These are phyloP conservation scores for Scutellaria barbata DNA, from an alignment of 257 asterid species.

Conservation along the genomic window DNA sequence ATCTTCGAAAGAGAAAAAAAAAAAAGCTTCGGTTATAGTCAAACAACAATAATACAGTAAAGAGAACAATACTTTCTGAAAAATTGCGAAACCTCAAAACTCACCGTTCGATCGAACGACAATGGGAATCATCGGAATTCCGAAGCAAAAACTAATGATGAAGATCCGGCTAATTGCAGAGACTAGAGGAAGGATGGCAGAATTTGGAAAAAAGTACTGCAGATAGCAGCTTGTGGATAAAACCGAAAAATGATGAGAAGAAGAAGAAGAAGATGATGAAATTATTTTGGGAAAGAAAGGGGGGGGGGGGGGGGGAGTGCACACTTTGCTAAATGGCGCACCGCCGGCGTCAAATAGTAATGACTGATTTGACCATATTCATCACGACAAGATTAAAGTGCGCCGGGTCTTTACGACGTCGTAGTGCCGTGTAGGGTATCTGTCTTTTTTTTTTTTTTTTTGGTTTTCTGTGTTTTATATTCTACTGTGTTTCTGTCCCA, in stretches of 20 bases:
- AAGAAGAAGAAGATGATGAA: conserved; percentile 1
- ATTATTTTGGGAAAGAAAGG: conserved; percentile 30
- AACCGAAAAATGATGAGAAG: conserved; percentile 29
- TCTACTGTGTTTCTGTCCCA: too few species aligned
- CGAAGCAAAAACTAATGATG: conserved; percentile 13
- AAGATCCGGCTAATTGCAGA: conserved; percentile 24
- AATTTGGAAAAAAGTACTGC: conserved; percentile 1
- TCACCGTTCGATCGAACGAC: conserved; percentile 34
- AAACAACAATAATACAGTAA: conserved; percentile 26
- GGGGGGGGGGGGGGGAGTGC: conserved; percentile 40
- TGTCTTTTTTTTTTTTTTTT: too few species aligned
- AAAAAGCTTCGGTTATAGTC: neutral
- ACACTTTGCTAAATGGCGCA: conserved; percentile 45
- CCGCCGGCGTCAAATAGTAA: conserved; percentile 49
- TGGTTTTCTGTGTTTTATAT: too few species aligned
- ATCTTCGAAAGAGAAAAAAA: neutral
- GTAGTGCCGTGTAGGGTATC: too few species aligned
- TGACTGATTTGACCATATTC: conserved; percentile 25
- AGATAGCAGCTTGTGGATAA: conserved; percentile 25
- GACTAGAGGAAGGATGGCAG: conserved; percentile 17
- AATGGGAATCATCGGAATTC: conserved; percentile 28
- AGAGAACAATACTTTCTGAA: conserved; percentile 1
- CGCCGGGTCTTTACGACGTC: neutral
- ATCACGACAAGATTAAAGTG: conserved; percentile 31
- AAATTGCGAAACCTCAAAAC: conserved; percentile 27